phyloP scores from a whole-genome alignment of 2,329 filamentous ascomycete genomes.

The Alternaria sp. region DNA sequence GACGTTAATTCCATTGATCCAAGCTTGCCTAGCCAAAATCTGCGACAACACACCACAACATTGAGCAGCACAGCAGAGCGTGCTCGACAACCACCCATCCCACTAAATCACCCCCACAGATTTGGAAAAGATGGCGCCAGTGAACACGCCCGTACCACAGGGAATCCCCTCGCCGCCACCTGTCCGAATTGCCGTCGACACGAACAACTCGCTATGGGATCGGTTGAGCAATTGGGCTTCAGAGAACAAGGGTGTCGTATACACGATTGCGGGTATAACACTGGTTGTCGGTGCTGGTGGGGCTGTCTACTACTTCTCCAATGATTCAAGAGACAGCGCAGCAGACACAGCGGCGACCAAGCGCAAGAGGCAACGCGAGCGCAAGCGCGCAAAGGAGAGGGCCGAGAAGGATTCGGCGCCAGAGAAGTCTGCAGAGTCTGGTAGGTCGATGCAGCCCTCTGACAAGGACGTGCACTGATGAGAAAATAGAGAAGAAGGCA shows the following conservation, averaged over 20 bases:
- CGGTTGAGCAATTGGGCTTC: conserved; percentile 89
- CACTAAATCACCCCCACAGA: conserved; percentile 4
- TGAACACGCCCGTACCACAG: conserved; percentile 36
- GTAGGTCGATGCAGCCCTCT: conserved; percentile 20
- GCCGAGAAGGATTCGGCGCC: conserved; percentile 58
- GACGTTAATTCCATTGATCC: not conserved
- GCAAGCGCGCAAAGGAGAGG: conserved; percentile 83
- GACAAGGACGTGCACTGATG: conserved; percentile 28
- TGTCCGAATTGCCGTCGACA: conserved; percentile 45
- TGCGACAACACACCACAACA: conserved; percentile 24
- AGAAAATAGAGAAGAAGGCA: conserved; percentile 44
- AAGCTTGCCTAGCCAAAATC: conserved; percentile 21
- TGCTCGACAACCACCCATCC: conserved; percentile 5
- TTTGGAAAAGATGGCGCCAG: conserved; percentile 37
- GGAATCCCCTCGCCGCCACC: conserved; percentile 42
- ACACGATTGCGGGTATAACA: conserved; percentile 94
- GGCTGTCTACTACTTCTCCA: conserved; percentile 83
- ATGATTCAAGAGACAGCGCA: conserved; percentile 55
- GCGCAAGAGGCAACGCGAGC: conserved; percentile 88
- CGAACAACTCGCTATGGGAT: conserved; percentile 77
- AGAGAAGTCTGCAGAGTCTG: conserved; percentile 32
- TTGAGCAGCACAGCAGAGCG: conserved; percentile 15
- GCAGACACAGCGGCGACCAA: conserved; percentile 52
- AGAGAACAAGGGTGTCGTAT: conserved; percentile 94
- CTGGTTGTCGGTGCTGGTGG: conserved; percentile 90